Percentiles rank a stretch among this genome's conserved stretches.
These are phyloP conservation scores for Lipomyces orientalis DNA, from an alignment of 805 yeast genomes.

Conservation along the genomic window DNA sequence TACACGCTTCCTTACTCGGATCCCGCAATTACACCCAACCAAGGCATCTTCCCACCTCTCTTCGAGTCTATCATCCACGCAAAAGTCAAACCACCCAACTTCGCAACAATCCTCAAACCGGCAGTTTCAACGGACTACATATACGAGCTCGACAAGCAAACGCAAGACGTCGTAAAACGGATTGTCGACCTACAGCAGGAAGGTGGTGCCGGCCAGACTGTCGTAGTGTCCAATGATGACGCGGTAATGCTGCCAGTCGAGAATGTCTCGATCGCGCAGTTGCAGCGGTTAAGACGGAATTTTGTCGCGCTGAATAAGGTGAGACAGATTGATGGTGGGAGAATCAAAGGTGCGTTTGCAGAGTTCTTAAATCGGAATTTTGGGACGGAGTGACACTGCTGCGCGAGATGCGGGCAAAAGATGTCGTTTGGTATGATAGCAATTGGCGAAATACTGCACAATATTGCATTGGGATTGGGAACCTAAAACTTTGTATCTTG, in stretches of 20 bases:
- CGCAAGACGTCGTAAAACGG: constrained; percentile 67
- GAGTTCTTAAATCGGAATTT: constrained; percentile 76
- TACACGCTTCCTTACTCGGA: constrained; percentile 70
- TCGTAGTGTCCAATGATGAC: constrained; percentile 49
- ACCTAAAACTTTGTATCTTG: neutral
- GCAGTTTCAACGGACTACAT: constrained; percentile 77
- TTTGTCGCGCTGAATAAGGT: constrained; percentile 81
- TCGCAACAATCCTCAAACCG: constrained; percentile 82
- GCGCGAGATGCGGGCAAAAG: neutral
- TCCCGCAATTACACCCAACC: constrained; percentile 33
- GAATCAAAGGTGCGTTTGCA: constrained; percentile 75
- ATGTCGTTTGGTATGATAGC: neutral
- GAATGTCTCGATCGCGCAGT: constrained; percentile 69
- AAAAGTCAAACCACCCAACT: constrained; percentile 74
- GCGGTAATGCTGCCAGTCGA: constrained; percentile 67
- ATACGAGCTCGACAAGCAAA: constrained; percentile 74
- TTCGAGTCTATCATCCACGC: constrained; percentile 53
- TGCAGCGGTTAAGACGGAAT: constrained; percentile 83
- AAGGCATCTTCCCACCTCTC: constrained; percentile 64
- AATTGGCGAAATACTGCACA: neutral
- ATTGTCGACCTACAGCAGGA: constrained; percentile 68
- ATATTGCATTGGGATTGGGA: neutral
- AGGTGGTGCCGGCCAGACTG: constrained; percentile 45
- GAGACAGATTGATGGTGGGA: constrained; percentile 69
- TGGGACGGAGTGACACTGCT: constrained; percentile 38